Base-by-base conservation (phyloP, 306 rosid genomes). In the Elaeagnus macrophylla region DNA sequence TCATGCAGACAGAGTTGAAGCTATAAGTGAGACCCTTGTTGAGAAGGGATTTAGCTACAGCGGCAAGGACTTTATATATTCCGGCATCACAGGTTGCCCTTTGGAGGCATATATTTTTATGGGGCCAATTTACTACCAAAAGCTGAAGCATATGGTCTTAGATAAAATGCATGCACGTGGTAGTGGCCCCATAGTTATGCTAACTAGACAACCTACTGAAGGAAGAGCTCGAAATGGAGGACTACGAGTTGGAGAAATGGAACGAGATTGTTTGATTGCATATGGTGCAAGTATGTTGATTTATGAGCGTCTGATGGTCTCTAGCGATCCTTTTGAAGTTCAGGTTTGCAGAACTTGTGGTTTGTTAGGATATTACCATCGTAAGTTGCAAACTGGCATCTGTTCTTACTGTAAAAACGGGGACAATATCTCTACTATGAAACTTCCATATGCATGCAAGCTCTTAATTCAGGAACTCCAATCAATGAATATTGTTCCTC, bases 141-240 rank as follows among this genome's bases (percentile, higher is more conserved):
- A 86, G 77, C 72, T 86, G 69, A 91, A 91, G 66, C 96, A 91
- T 68, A 91, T 86, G 97, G 97, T 86, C 66, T 78, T 86, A 14
- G 97, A 91, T 72, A 91, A 91, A 82, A 86, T 91, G 85, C 96
- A 91, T 55, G 97, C 97, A 38, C 91, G 97, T 68, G 97, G 96
- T 13, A 75, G 51, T 48, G 97, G 97, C 32, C 94, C 89, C 8
- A 82, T 86, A 6, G 67, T 57, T 68, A 48, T 77, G 88, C 70
- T 91, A 37, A 84, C 93, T 54, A 80, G 97, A 69, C 95, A 91
- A 65, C 96, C 97, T 37, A 91, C 97, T 1, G 96, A 91, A 73
- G 96, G 97, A 63, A 86, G 83, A 75, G 89, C 93, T 56, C 83
- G 82, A 52, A 84, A 86, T 77, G 97, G 97, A 91, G 97, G 96